Base-by-base conservation (phyloP, 352 stramenopile species). In the Phytophthora constricta region DNA sequence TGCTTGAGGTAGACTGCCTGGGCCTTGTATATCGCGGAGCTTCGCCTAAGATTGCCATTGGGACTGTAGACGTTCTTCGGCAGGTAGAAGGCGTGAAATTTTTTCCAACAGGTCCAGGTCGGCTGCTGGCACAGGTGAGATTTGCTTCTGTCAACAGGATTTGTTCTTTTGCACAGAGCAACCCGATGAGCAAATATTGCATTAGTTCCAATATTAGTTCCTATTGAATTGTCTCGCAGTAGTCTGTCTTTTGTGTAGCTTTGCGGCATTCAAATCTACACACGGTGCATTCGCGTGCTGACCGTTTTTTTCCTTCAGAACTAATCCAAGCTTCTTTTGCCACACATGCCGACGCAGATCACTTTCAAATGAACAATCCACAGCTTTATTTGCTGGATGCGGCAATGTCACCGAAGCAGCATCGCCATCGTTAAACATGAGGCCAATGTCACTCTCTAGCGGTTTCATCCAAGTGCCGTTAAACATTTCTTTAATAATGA, bases 201-300 rank as follows among this genome's bases (percentile, higher is more conserved):
- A n/a, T n/a, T n/a, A n/a, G n/a, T n/a, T n/a, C n/a, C n/a, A n/a
- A n/a, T n/a, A n/a, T n/a, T n/a, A n/a, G n/a, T n/a, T n/a, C n/a
- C n/a, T n/a, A n/a, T n/a, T n/a, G n/a, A n/a, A n/a, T n/a, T 1
- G 57, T 56, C 33, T 65, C 57, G 25, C 39, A 61, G 26, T 46
- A 61, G 19, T 61, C 41, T 10, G 39, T 61, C 22, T 52, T 53
- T 14, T 61, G 9, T 5, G 39, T 52, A 5, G 25, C 9, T n/a
- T 37, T 22, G 11, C 41, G 39, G 13, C 41, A 5, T 52, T 61
- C 39, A 20, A 52, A 52, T 14, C n/a, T 43, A 4, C 53, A 61
- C 4, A 61, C 41, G 2, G 39, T 52, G 26, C 53, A 61, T 16
- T 61, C 17, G 10, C 39, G 53, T n/a, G 20, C 52, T 4, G 41